Conservation (phyloP, 2,329 filamentous ascomycete genomes). For the Colletotrichum chlorophyti region DNA sequence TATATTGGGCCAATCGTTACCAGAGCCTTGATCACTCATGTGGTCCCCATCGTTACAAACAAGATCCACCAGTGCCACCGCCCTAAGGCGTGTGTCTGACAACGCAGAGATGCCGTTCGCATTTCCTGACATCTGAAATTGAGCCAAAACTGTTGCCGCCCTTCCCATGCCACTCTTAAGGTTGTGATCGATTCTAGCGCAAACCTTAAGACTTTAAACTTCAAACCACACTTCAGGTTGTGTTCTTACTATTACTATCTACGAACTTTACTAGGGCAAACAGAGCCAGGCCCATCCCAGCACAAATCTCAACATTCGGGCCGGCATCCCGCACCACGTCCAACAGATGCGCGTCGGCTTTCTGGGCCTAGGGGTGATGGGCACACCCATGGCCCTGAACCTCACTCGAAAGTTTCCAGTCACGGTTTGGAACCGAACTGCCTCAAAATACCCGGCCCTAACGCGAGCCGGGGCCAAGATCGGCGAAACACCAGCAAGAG, state of each 20-base stretch:
- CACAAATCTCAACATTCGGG: neutral
- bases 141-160: neutral
- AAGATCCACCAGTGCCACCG: neutral
- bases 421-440: slow-evolving; percentile 40
- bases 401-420: slow-evolving; percentile 35
- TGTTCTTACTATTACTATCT: too few species aligned
- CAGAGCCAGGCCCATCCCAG: too few species aligned
- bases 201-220: too few species aligned
- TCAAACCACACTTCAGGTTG: too few species aligned
- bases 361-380: slow-evolving; percentile 40
- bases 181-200: neutral
- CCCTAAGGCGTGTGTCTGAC: slow-evolving; percentile 13
- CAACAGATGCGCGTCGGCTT: slow-evolving; percentile 34
- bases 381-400: slow-evolving; percentile 41
- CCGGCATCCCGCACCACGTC: neutral
- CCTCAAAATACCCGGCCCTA: slow-evolving; percentile 35
- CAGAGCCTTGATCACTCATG: too few species aligned
- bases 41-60: neutral
- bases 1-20: slow-evolving; percentile 1
- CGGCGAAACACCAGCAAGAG: slow-evolving; percentile 33
- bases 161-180: neutral
- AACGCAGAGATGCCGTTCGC: neutral
- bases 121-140: too few species aligned
- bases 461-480: slow-evolving; percentile 31
- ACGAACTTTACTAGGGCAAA: too few species aligned